phyloP scores from a whole-genome alignment of 306 rosid species.

The Cicer yamashitae region DNA sequence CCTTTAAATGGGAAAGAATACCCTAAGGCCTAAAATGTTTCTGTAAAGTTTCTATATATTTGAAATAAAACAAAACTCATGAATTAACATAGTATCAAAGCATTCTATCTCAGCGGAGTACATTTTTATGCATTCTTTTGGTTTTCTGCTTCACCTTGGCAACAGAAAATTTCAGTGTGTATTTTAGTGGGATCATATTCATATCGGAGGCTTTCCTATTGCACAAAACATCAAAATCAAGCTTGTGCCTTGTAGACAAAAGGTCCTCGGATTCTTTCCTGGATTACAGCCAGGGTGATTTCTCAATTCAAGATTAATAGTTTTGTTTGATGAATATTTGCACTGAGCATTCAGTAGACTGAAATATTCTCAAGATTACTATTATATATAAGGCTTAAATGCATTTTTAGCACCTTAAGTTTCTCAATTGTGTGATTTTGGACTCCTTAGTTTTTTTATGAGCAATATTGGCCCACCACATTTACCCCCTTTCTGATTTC shows the following conservation, averaged over 20 bases:
- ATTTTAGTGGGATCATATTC: not conserved
- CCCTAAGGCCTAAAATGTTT: not conserved
- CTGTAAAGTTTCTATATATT: slow-evolving; percentile 23
- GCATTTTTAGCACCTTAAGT: no score
- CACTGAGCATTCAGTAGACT: not conserved
- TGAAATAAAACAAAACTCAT: slow-evolving; percentile 12
- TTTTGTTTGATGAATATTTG: not conserved
- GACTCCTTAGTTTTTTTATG: no score
- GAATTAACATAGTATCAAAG: not conserved
- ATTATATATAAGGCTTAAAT: no score
- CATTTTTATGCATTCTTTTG: not conserved
- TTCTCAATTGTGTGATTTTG: no score
- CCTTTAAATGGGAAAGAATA: not conserved
- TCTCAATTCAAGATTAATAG: slow-evolving; percentile 2
- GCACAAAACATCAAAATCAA: not conserved
- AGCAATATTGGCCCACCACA: no score
- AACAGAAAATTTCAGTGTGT: slow-evolving; percentile 1
- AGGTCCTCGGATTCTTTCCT: not conserved
- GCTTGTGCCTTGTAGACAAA: not conserved
- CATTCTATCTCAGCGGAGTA: slow-evolving; percentile 4
- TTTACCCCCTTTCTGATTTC: no score
- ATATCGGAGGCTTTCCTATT: not conserved
- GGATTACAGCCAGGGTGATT: not conserved
- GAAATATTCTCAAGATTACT: no score
- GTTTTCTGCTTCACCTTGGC: not conserved